These are phyloP conservation scores for Pharnaceum exiguum DNA, from an alignment of 148 eudicot genomes.

Conservation along the genomic window DNA sequence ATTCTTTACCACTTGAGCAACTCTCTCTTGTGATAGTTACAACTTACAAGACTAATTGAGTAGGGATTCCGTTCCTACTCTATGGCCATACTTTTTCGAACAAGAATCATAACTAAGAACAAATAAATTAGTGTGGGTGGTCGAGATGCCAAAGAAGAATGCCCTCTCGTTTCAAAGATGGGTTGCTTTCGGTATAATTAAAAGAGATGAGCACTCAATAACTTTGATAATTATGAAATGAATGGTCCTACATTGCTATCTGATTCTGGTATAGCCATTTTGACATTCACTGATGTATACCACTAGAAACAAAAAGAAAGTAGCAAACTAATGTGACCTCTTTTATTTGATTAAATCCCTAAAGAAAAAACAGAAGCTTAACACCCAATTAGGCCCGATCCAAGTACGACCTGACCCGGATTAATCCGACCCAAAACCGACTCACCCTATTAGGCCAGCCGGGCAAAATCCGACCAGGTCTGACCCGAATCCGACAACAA, in stretches of 20 bases:
- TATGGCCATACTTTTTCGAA: not conserved
- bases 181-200: slow-evolving; percentile 7
- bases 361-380: not conserved
- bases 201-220: slow-evolving; percentile 1
- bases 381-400: too few species aligned
- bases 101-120: slow-evolving; percentile 5
- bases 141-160: slow-evolving; percentile 17
- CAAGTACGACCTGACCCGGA: too few species aligned
- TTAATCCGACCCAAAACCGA: too few species aligned
- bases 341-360: not conserved
- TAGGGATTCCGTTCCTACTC: slow-evolving; percentile 12
- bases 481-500: too few species aligned
- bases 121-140: not conserved
- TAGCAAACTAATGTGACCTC: not conserved
- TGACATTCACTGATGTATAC: too few species aligned
- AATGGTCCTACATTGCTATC: slow-evolving; percentile 8
- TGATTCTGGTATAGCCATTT: slow-evolving; percentile 5
- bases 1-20: too few species aligned
- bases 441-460: too few species aligned
- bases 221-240: slow-evolving; percentile 10
- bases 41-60: slow-evolving; percentile 2
- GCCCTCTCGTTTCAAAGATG: slow-evolving; percentile 20
- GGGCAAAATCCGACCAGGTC: too few species aligned
- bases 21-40: not conserved
- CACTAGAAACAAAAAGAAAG: not conserved